A percentile compares a stretch with the other conserved stretches of the same genome.
Conservation (phyloP, 2,329 filamentous ascomycete genomes). For the Hirsutella minnesotensis region DNA sequence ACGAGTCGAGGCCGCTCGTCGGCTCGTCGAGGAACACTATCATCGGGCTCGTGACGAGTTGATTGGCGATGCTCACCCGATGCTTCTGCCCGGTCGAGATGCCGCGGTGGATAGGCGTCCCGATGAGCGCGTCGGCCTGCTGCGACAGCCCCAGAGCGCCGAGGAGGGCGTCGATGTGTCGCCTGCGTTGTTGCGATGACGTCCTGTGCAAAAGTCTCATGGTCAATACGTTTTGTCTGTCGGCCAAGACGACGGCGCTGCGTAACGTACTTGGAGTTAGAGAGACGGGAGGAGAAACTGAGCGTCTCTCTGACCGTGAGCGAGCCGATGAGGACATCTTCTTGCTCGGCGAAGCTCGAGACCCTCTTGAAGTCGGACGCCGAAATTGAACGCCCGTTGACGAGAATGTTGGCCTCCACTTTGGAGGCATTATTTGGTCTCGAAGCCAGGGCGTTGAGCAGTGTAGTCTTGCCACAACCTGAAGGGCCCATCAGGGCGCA, state of each 20-base stretch:
- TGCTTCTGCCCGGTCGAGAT: constrained; percentile 80
- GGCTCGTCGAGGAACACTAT: constrained; percentile 78
- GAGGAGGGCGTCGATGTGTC: constrained; percentile 55
- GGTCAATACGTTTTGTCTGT: constrained; percentile 4
- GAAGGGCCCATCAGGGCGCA: constrained; percentile 73
- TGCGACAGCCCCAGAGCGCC: constrained; percentile 60
- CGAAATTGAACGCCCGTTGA: constrained; percentile 48
- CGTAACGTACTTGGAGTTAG: constrained; percentile 32
- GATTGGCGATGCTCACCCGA: constrained; percentile 66
- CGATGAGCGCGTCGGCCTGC: constrained; percentile 62
- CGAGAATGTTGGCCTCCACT: constrained; percentile 30
- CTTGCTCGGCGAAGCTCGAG: constrained; percentile 75
- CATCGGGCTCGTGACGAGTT: constrained; percentile 69
- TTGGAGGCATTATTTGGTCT: constrained; percentile 28
- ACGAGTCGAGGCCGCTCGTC: constrained; percentile 73
- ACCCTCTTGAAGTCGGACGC: constrained; percentile 48
- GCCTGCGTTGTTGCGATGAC: constrained; percentile 36
- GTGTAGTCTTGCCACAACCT: constrained; percentile 68
- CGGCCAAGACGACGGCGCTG: background rate
- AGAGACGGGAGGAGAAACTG: constrained; percentile 64
- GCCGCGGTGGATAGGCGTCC: constrained; percentile 72
- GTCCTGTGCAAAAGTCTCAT: constrained; percentile 25
- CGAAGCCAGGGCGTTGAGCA: constrained; percentile 68
- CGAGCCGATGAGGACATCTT: constrained; percentile 72
- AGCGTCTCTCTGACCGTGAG: constrained; percentile 73